phyloP scores from a whole-genome alignment of 2,329 filamentous ascomycete genomes.

The Pseudogymnoascus sp. region DNA sequence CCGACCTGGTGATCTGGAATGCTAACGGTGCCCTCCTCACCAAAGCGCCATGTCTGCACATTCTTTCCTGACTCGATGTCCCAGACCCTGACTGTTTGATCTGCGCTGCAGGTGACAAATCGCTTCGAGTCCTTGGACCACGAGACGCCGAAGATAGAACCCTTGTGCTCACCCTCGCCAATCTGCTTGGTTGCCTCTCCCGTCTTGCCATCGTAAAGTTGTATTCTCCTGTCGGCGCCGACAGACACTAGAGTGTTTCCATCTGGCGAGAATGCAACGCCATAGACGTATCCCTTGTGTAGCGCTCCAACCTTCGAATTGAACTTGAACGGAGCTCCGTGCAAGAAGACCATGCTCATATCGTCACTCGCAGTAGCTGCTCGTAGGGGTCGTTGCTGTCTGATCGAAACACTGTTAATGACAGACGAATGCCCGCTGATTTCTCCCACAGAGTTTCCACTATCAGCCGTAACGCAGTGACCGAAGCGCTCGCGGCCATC shows the following conservation, averaged over 20 bases:
- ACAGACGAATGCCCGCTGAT: slow-evolving; percentile 84
- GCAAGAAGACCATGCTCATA: slow-evolving; percentile 80
- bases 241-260: slow-evolving; percentile 76
- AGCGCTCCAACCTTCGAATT: slow-evolving; percentile 69
- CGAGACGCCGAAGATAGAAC: slow-evolving; percentile 85
- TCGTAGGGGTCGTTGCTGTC: slow-evolving; percentile 80
- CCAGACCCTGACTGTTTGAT: slow-evolving; percentile 93
- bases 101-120: slow-evolving; percentile 85
- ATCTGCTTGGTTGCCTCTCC: slow-evolving; percentile 74
- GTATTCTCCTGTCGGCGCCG: slow-evolving; percentile 85
- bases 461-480: slow-evolving; percentile 90
- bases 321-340: slow-evolving; percentile 94
- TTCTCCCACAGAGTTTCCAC: slow-evolving; percentile 91
- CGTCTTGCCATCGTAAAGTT: slow-evolving; percentile 93
- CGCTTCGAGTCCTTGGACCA: slow-evolving; percentile 83
- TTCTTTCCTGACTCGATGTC: slow-evolving; percentile 72
- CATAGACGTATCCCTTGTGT: slow-evolving; percentile 85
- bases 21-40: slow-evolving; percentile 62
- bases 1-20: slow-evolving; percentile 86
- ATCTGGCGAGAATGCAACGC: slow-evolving; percentile 82
- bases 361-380: slow-evolving; percentile 91
- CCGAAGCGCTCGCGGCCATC: slow-evolving; percentile 91
- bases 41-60: slow-evolving; percentile 77
- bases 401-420: slow-evolving; percentile 85
- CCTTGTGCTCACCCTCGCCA: slow-evolving; percentile 77